Conservation (phyloP, 768 basidiomycete species). For the Trametes sanguinea region DNA sequence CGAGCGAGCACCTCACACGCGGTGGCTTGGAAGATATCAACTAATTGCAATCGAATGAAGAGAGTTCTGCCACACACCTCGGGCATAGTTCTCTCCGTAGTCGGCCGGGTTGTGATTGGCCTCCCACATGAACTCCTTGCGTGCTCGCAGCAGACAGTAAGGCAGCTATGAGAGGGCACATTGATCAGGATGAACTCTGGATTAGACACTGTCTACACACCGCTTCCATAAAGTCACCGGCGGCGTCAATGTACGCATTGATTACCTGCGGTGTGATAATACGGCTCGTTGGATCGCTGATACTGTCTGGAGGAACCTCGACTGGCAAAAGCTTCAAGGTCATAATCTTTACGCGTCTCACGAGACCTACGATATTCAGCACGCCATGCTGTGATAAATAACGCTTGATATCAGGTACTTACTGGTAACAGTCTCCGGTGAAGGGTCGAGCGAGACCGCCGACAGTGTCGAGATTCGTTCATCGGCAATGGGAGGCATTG, state of each 20-base stretch:
- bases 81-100: slow-evolving; percentile 80
- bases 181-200: slow-evolving; percentile 5
- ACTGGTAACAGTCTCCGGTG: slow-evolving; percentile 80
- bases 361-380: slow-evolving; percentile 56
- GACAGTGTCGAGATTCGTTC: slow-evolving; percentile 38
- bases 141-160: slow-evolving; percentile 75
- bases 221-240: slow-evolving; percentile 86
- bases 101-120: slow-evolving; percentile 82
- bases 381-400: background rate
- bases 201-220: slow-evolving; percentile 43
- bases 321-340: slow-evolving; percentile 77
- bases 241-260: slow-evolving; percentile 72
- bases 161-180: slow-evolving; percentile 54
- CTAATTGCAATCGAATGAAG: background rate
- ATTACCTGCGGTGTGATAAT: slow-evolving; percentile 84
- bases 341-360: slow-evolving; percentile 76
- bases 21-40: slow-evolving; percentile 47
- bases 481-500: slow-evolving; percentile 26
- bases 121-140: slow-evolving; percentile 80
- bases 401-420: slow-evolving; percentile 28
- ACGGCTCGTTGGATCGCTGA: slow-evolving; percentile 78
- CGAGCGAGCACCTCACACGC: slow-evolving; percentile 87
- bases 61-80: slow-evolving; percentile 51
- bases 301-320: slow-evolving; percentile 65
- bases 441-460: slow-evolving; percentile 42